Evolutionary conservation across 176 grass and related monocot species (phyloP).

Genomic region (Cocos nucifera): DNA sequence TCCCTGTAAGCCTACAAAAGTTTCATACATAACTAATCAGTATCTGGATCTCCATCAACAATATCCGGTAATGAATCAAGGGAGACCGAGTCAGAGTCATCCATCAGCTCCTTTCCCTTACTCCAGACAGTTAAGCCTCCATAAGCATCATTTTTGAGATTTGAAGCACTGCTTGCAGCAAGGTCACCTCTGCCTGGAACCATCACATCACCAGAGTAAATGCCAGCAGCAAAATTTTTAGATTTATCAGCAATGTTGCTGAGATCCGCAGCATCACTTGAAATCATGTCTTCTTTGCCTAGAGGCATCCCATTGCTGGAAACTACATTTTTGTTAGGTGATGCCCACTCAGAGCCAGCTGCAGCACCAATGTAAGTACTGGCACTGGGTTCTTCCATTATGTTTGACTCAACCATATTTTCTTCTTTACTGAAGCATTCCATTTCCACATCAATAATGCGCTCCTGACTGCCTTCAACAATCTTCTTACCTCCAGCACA

Average conservation of each 20-base stretch:
- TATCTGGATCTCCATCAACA: slow-evolving; percentile 47
- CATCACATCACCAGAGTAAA: slow-evolving; percentile 5
- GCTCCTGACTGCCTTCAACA: slow-evolving; percentile 6
- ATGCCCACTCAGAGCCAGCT: not conserved
- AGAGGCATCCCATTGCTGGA: no score
- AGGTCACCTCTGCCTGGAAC: slow-evolving; percentile 6
- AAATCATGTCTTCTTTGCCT: not conserved
- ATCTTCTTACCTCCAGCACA: slow-evolving; percentile 6
- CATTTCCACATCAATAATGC: slow-evolving; percentile 25
- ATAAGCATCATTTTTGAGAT: slow-evolving; percentile 8
- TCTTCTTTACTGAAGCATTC: slow-evolving; percentile 15
- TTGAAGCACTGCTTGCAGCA: not conserved
- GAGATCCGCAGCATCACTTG: not conserved
- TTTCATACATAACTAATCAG: slow-evolving; percentile 25
- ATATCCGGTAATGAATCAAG: slow-evolving; percentile 52
- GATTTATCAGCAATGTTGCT: slow-evolving; percentile 11
- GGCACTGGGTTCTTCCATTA: slow-evolving; percentile 11
- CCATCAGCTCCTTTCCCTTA: slow-evolving; percentile 11
- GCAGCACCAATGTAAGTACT: slow-evolving; percentile 7
- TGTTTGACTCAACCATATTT: slow-evolving; percentile 9
- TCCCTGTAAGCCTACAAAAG: not conserved
- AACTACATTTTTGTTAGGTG: not conserved
- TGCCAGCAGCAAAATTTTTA: slow-evolving; percentile 3
- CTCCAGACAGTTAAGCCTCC: slow-evolving; percentile 6
- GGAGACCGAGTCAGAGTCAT: slow-evolving; percentile 54